Percentiles rank a stretch among this genome's conserved stretches.
phyloP scores from a whole-genome alignment of 164 flowering plant genomes.

The Nymphaea thermarum region DNA sequence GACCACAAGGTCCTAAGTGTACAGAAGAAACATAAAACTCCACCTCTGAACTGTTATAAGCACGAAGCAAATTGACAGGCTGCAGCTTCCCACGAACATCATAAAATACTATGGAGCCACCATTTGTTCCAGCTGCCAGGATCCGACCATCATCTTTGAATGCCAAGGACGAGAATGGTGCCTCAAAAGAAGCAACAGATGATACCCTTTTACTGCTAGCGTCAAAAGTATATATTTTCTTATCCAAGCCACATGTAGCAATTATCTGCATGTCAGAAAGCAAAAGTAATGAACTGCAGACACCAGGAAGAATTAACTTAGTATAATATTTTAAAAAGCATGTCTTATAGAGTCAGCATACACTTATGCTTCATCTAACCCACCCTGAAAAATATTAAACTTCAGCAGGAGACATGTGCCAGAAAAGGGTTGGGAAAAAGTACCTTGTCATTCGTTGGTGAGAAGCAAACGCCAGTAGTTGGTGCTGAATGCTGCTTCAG shows the following conservation, averaged over 20 bases:
- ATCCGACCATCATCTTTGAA: constrained; percentile 85
- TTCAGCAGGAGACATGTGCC: background rate
- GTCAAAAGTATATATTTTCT: constrained; percentile 79
- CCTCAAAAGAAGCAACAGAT: constrained; percentile 62
- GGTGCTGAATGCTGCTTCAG: constrained; percentile 97
- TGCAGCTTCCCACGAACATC: constrained; percentile 96
- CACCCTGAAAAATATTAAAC: too few species aligned
- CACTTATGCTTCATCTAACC: too few species aligned
- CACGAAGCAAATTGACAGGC: constrained; percentile 76
- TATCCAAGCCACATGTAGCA: constrained; percentile 88
- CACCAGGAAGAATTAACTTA: too few species aligned
- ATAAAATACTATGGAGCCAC: constrained; percentile 83
- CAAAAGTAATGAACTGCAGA: too few species aligned
- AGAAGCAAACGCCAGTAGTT: constrained; percentile 82
- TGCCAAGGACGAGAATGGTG: constrained; percentile 89
- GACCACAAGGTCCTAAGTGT: too few species aligned
- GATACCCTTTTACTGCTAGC: constrained; percentile 56
- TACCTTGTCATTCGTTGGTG: constrained; percentile 96
- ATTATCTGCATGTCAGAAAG: constrained; percentile 30
- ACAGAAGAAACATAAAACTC: constrained; percentile 1
- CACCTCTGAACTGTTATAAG: constrained; percentile 85
- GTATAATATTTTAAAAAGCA: too few species aligned
- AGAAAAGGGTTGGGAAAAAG: background rate
- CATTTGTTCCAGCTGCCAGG: constrained; percentile 91
- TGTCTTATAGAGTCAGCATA: too few species aligned